phyloP scores from a whole-genome alignment of 345 rosid genomes.

The Trapa incisa region DNA sequence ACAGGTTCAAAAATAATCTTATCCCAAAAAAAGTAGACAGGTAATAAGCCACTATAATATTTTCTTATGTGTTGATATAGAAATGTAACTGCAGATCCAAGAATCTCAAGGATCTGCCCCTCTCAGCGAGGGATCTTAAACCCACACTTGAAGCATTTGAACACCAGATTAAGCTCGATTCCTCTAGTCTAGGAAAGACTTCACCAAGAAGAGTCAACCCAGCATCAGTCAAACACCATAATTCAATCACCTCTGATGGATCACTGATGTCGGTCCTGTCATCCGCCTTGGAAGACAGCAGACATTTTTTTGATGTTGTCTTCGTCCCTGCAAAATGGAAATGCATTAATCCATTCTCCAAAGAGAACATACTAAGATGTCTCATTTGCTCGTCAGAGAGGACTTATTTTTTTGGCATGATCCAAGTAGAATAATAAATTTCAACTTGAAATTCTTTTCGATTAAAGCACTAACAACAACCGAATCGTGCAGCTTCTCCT shows the following conservation, averaged over 20 bases:
- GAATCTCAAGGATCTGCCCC: constrained; percentile 46
- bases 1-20: not conserved
- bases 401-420: too few relatives aligned
- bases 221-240: constrained; percentile 49
- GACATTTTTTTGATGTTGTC: constrained; percentile 14
- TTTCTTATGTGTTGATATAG: not conserved
- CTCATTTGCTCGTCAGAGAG: too few relatives aligned
- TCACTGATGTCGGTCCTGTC: constrained; percentile 16
- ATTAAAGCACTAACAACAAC: not conserved
- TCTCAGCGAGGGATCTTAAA: constrained; percentile 46
- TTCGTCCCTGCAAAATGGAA: constrained; percentile 29
- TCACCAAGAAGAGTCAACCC: constrained; percentile 54
- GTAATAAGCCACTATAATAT: not conserved
- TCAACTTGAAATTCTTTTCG: not conserved
- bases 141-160: constrained; percentile 60
- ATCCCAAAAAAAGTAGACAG: not conserved
- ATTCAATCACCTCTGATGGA: constrained; percentile 24
- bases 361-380: not conserved
- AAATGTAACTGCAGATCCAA: constrained; percentile 65
- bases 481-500: not conserved
- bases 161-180: constrained; percentile 81
- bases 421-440: too few relatives aligned
- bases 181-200: constrained; percentile 57
- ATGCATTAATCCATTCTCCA: not conserved
- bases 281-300: constrained; percentile 21